Percentiles rank a stretch among this genome's conserved stretches.
Evolutionary conservation across 208 protist species (phyloP).

Genomic region (Herpetomonas muscarum): DNA sequence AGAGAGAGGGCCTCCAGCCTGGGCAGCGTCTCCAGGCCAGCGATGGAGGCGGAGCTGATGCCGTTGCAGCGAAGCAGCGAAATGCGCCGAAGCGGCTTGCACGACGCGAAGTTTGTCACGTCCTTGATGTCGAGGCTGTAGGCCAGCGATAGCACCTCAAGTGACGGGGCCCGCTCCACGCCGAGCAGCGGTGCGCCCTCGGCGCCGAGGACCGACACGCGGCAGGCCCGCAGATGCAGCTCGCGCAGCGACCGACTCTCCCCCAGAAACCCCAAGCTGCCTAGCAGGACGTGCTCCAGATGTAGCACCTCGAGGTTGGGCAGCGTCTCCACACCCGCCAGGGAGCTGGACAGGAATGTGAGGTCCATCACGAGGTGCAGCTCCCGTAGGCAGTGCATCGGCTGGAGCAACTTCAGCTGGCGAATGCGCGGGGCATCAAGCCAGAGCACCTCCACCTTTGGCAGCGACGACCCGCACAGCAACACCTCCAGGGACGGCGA

Average conservation of each 20-base stretch:
- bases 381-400: slow-evolving; percentile 26
- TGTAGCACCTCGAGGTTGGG: slow-evolving; percentile 51
- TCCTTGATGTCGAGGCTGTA: slow-evolving; percentile 39
- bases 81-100: slow-evolving; percentile 33
- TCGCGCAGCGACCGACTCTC: slow-evolving; percentile 28
- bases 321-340: slow-evolving; percentile 38
- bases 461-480: slow-evolving; percentile 17
- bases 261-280: slow-evolving; percentile 39
- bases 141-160: slow-evolving; percentile 47
- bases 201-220: slow-evolving; percentile 18
- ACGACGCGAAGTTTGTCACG: slow-evolving; percentile 30
- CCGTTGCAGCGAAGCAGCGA: slow-evolving; percentile 55
- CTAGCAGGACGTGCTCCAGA: slow-evolving; percentile 34
- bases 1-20: slow-evolving; percentile 34
- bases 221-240: slow-evolving; percentile 48
- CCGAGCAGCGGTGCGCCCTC: slow-evolving; percentile 17
- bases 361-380: slow-evolving; percentile 47
- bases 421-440: slow-evolving; percentile 37
- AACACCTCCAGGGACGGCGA: slow-evolving; percentile 6
- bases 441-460: slow-evolving; percentile 46
- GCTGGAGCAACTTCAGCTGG: slow-evolving; percentile 9
- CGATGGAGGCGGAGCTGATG: slow-evolving; percentile 33
- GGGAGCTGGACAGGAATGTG: slow-evolving; percentile 24
- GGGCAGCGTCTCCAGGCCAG: slow-evolving; percentile 34
- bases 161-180: slow-evolving; percentile 30